Conservation (phyloP, 192 early-diverging fungal species). For the Umbelopsis isabellina region DNA sequence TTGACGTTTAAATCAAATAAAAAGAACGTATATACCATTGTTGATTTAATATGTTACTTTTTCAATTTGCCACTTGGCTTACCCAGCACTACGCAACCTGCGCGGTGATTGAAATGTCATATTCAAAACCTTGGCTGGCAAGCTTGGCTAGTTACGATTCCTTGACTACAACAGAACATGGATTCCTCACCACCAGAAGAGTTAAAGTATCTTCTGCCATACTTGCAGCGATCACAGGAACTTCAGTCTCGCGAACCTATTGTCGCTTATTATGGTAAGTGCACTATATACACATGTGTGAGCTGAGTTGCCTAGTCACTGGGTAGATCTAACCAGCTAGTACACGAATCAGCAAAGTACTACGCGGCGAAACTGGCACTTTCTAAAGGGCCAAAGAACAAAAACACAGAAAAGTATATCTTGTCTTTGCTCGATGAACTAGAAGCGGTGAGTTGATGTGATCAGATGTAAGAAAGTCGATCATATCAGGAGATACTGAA, state of each 20-base stretch:
- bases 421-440: slow-evolving; percentile 72
- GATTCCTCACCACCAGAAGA: slow-evolving; percentile 55
- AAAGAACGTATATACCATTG: too few species aligned
- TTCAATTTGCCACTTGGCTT: too few species aligned
- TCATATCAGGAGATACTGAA: not conserved
- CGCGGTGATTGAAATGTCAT: too few species aligned
- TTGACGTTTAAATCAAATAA: too few species aligned
- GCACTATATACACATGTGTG: not conserved
- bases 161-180: not conserved
- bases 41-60: too few species aligned
- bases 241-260: slow-evolving; percentile 80
- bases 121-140: too few species aligned
- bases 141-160: too few species aligned
- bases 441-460: slow-evolving; percentile 64
- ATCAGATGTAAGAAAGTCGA: not conserved
- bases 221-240: slow-evolving; percentile 84
- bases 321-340: not conserved
- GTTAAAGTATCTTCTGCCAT: slow-evolving; percentile 71
- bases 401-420: slow-evolving; percentile 66
- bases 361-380: slow-evolving; percentile 87
- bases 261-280: slow-evolving; percentile 91
- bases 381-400: slow-evolving; percentile 51
- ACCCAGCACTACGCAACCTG: too few species aligned
- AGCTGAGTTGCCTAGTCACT: not conserved
- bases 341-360: slow-evolving; percentile 60